Conservation (phyloP, 108 stramenopile genomes). For the Cyclotella distinguenda region DNA sequence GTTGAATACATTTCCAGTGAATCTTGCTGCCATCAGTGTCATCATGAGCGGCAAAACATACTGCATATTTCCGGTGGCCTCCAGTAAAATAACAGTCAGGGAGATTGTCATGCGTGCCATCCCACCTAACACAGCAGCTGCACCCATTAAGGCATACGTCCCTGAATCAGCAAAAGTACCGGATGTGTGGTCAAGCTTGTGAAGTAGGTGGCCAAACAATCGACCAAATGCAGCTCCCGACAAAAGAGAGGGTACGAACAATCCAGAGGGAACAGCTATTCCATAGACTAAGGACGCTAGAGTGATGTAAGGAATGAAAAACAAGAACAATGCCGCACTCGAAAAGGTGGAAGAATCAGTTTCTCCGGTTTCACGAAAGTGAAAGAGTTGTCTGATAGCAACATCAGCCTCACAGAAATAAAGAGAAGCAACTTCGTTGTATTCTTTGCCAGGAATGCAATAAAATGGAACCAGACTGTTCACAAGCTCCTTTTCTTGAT, state of each 20-base stretch:
- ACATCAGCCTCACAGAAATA: slow-evolving; percentile 93
- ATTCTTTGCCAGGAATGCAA: slow-evolving; percentile 88
- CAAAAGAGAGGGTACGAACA: slow-evolving; percentile 90
- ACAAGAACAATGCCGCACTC: slow-evolving; percentile 90
- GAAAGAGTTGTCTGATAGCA: slow-evolving; percentile 94
- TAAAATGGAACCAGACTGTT: slow-evolving; percentile 87
- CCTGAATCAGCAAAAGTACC: slow-evolving; percentile 98
- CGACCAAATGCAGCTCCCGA: slow-evolving; percentile 91
- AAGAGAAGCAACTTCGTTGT: slow-evolving; percentile 96
- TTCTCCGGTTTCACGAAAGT: slow-evolving; percentile 93
- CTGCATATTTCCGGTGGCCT: slow-evolving; percentile 98
- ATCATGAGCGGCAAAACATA: slow-evolving; percentile 98
- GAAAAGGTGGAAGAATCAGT: slow-evolving; percentile 88
- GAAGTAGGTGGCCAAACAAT: slow-evolving; percentile 93
- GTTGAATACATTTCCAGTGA: slow-evolving; percentile 97
- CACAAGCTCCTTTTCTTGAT: slow-evolving; percentile 91
- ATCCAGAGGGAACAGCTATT: slow-evolving; percentile 89
- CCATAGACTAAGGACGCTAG: slow-evolving; percentile 89
- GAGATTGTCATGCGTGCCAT: slow-evolving; percentile 99
- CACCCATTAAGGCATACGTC: slow-evolving; percentile 92
- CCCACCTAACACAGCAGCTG: slow-evolving; percentile 93
- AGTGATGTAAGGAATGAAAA: slow-evolving; percentile 90
- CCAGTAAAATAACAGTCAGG: slow-evolving; percentile 94
- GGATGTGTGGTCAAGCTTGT: slow-evolving; percentile 91
- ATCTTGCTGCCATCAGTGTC: slow-evolving; percentile 93